Evolutionary conservation across 116 monocot genomes (phyloP), one percentile per base, ranked within the genome.

Genomic region (Iris pallida): DNA sequence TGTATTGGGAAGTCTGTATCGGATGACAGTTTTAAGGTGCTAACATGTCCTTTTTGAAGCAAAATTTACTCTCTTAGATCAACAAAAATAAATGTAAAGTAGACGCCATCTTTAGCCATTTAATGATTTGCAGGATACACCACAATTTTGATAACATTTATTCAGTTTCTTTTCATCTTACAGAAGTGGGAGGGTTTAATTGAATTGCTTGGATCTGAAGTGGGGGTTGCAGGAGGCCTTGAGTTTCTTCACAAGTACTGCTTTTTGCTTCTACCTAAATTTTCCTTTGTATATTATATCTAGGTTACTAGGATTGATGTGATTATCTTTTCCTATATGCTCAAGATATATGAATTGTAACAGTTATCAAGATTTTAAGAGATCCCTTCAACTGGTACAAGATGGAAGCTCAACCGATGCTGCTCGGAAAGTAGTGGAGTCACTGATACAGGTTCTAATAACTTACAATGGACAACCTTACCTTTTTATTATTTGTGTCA

Each of bases 131-230:
- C 30, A 30, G 30, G 30, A 30, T 30, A 30, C 2, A 30, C 30
- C 30, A 30, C 30, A 30, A 30, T 30, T 30, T 30, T 30, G 0
- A 13, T 7, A 51, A 51, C 11, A 13, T 51, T 51, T 4, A 51
- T 9, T 51, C 13, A 9, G 11, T 51, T 13, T 63, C 4, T 47
- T 63, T 45, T 9, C 65, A 67, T 42, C 52, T 75, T 70, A 56
- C 79, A 97, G 97, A 92, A 90, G 88, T 98, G 92, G 97, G 92
- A 98, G 73, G 97, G 92, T 62, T 73, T 98, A 65, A 87, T 98
- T 74, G 92, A 90, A 67, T 78, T 98, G 8, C 86, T 98, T 75
- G 90, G 97, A 49, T 78, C 88, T 20, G 79, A 92, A 69, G 83
- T 90, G 48, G 90, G 88, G 63, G 84, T 62, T 76, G 79, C 82